Evolutionary conservation across 1,284 basidiomycete genomes (phyloP).

Genomic region (Fistulina hepatica): DNA sequence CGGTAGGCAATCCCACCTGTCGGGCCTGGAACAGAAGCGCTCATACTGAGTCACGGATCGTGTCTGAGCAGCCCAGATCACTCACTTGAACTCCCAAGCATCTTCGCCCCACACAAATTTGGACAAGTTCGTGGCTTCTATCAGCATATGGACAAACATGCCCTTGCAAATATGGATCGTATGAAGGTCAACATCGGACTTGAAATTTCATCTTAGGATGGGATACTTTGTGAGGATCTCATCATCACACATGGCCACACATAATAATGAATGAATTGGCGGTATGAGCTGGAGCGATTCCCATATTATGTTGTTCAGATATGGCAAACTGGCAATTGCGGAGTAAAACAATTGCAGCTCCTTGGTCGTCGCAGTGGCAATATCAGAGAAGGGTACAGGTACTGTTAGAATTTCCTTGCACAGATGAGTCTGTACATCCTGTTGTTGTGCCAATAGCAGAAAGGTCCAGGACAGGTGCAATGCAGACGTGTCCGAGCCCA

Average conservation of each 20-base stretch:
- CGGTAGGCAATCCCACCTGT: conserved; percentile 67
- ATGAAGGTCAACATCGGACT: conserved; percentile 27
- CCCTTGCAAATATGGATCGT: conserved; percentile 53
- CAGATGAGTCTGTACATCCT: conserved; percentile 50
- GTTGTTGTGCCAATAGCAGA: conserved; percentile 54
- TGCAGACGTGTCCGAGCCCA: conserved; percentile 76
- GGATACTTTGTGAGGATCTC: conserved; percentile 60
- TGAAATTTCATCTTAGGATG: conserved; percentile 45
- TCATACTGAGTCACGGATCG: conserved; percentile 5
- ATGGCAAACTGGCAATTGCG: conserved; percentile 51
- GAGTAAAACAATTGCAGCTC: conserved; percentile 50
- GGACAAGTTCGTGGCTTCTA: conserved; percentile 70
- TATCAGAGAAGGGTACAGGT: conserved; percentile 23
- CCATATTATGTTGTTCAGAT: conserved; percentile 64
- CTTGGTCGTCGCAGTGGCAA: conserved; percentile 40
- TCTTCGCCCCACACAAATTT: conserved; percentile 65
- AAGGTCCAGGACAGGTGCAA: conserved; percentile 72
- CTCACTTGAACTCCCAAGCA: conserved; percentile 68
- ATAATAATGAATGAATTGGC: conserved; percentile 70
- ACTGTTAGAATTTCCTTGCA: conserved; percentile 47
- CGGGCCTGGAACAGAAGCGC: conserved; percentile 40
- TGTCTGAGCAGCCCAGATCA: conserved; percentile 6
- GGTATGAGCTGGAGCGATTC: conserved; percentile 69
- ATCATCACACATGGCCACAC: conserved; percentile 65
- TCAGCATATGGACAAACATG: conserved; percentile 59